Base-by-base conservation (phyloP, 208 protist species). In the Trypanosoma scelopori region DNA sequence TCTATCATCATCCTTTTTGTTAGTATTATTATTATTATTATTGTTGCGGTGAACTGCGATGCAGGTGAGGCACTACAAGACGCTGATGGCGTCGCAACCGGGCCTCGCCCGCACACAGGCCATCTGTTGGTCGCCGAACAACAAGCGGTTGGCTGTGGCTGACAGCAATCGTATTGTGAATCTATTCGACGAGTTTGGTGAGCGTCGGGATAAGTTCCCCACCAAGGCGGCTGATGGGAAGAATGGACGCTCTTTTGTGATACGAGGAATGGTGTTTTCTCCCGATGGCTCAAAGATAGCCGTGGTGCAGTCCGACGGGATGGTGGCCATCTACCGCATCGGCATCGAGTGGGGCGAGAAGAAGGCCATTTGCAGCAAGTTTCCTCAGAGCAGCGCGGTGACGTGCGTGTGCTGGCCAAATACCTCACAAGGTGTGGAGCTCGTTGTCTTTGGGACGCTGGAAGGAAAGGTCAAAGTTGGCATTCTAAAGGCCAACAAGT, bases 281-380 rank as follows among this genome's bases (percentile, higher is more conserved):
- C 97, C 98, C 0, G 98, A 99, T 74, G 98, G 92, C 64, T 76
- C 87, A 15, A 87, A 89, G 60, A 83, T 99, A 22, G 98, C 97
- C 5, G 75, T 99, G 9, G 97, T 93, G 20, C 98, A 99, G 81
- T 96, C 84, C 5, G 98, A 99, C 78, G 95, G 95, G 65, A 95
- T 98, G 52, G 91, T 99, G 22, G 97, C 94, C 48, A 91, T 99
- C 41, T 99, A 99, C 84, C 95, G 97, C 27, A 82, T 99, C 20
- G 98, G 97, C 20, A 55, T 85, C 42, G 95, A 98, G 55, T 99
- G 98, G 98, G 97, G 93, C 35, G 97, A 98, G 45, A 98, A 98
- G 71, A 99, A 99, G 75, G 82, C 88, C 3, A 98, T 99, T 63
- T 98, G 96, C 79, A 98, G 98, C 87, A 99, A 99, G 71, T 98